Conservation (phyloP, 305 asterid genomes). For the Withania somnifera region DNA sequence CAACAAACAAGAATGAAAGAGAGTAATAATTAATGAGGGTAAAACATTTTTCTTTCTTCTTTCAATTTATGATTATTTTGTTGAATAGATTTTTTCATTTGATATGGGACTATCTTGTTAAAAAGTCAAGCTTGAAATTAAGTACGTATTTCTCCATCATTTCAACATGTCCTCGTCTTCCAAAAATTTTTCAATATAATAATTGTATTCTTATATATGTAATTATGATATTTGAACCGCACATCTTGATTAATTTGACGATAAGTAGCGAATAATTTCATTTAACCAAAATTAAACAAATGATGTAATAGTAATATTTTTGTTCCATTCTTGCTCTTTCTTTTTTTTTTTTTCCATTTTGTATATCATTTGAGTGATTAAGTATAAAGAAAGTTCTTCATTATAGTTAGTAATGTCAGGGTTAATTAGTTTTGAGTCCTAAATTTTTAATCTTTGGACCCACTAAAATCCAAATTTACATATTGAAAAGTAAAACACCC, state of each 20-base stretch:
- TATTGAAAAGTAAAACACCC: too few relatives aligned
- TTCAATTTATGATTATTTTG: neutral
- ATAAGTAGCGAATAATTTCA: neutral
- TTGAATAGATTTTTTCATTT: neutral
- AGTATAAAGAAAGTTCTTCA: too few relatives aligned
- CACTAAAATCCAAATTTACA: too few relatives aligned
- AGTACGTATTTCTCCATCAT: neutral
- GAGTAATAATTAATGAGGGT: neutral
- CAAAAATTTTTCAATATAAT: neutral
- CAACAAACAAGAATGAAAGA: too few relatives aligned
- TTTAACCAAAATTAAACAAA: neutral
- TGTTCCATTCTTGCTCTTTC: too few relatives aligned
- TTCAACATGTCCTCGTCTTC: neutral
- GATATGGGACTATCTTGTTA: neutral
- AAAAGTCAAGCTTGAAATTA: slow-evolving; percentile 2
- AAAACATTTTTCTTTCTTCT: neutral
- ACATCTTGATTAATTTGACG: neutral
- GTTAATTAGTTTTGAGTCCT: neutral
- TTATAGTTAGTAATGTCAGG: neutral
- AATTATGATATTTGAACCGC: neutral
- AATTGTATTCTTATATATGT: neutral
- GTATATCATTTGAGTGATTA: too few relatives aligned
- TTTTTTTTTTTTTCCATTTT: too few relatives aligned
- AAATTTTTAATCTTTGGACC: too few relatives aligned
- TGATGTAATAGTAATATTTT: too few relatives aligned